Percentiles rank a stretch among this genome's conserved stretches.
Conservation (phyloP, 1,284 basidiomycete species). For the Pholiota adiposa region DNA sequence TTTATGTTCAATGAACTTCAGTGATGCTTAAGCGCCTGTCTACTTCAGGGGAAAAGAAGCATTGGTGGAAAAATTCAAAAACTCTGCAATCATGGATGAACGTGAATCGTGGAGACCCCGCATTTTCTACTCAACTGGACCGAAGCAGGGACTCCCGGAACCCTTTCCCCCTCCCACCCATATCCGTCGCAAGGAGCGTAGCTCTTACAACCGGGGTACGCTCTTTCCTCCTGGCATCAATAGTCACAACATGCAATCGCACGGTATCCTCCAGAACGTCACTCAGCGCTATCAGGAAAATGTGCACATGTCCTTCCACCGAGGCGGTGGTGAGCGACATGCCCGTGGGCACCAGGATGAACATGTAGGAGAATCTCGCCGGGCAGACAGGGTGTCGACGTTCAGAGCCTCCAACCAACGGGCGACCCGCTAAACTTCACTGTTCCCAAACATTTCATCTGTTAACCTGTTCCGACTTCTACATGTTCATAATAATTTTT, state of each 20-base stretch:
- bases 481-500: neutral
- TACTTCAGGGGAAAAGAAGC: conserved; percentile 78
- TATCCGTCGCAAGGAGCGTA: conserved; percentile 75
- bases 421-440: neutral
- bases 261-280: conserved; percentile 10
- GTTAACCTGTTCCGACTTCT: neutral
- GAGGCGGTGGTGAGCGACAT: neutral
- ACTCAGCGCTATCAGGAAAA: conserved; percentile 4
- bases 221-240: conserved; percentile 56
- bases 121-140: conserved; percentile 81
- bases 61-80: conserved; percentile 85
- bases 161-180: conserved; percentile 83
- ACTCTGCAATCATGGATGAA: conserved; percentile 85
- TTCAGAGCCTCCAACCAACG: conserved; percentile 3
- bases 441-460: no score
- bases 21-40: conserved; percentile 2
- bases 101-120: conserved; percentile 81
- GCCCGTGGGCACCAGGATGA: neutral
- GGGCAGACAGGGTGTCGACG: neutral
- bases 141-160: conserved; percentile 73
- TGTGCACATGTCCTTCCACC: neutral
- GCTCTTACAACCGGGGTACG: conserved; percentile 72
- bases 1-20: neutral
- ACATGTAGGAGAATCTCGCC: neutral
- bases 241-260: conserved; percentile 11